phyloP scores from a whole-genome alignment of 2,329 filamentous ascomycete species.

The Ustilaginoidea virens region DNA sequence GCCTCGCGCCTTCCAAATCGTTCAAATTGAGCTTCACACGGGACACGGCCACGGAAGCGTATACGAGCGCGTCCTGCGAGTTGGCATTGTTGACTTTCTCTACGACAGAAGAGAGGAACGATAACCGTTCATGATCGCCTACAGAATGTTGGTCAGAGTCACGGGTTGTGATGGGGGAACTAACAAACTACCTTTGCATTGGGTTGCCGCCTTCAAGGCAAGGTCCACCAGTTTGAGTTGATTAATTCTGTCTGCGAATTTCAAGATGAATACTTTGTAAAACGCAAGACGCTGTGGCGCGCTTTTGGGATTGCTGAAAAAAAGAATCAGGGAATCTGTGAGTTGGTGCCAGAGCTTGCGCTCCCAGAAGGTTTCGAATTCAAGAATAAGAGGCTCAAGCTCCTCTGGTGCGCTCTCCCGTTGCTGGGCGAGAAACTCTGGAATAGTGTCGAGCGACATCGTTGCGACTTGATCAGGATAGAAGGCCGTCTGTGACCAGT shows the following conservation, averaged over 20 bases:
- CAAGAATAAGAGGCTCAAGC: constrained; percentile 73
- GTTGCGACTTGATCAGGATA: too few species aligned
- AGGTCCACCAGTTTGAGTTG: constrained; percentile 92
- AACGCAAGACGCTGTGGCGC: constrained; percentile 72
- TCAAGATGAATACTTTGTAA: constrained; percentile 89
- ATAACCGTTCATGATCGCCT: constrained; percentile 79
- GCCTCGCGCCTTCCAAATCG: constrained; percentile 68
- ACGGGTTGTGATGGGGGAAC: background rate
- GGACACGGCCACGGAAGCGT: constrained; percentile 80
- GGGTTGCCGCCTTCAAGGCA: constrained; percentile 70
- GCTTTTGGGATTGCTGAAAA: constrained; percentile 74
- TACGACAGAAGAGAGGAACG: constrained; percentile 70
- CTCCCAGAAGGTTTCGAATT: constrained; percentile 96
- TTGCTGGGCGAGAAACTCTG: constrained; percentile 83
- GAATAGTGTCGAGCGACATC: constrained; percentile 80
- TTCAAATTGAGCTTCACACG: constrained; percentile 69
- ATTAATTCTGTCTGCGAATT: constrained; percentile 97
- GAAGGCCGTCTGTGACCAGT: too few species aligned
- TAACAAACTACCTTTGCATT: constrained; percentile 51
- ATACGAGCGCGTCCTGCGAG: constrained; percentile 91
- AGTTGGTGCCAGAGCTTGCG: constrained; percentile 98
- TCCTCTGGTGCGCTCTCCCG: constrained; percentile 77
- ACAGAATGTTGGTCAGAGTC: constrained; percentile 3
- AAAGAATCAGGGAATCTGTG: constrained; percentile 73
- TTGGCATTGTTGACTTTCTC: constrained; percentile 82